These are phyloP conservation scores for Stylonectria norvegica DNA, from an alignment of 2,329 filamentous ascomycete species.

Conservation along the genomic window DNA sequence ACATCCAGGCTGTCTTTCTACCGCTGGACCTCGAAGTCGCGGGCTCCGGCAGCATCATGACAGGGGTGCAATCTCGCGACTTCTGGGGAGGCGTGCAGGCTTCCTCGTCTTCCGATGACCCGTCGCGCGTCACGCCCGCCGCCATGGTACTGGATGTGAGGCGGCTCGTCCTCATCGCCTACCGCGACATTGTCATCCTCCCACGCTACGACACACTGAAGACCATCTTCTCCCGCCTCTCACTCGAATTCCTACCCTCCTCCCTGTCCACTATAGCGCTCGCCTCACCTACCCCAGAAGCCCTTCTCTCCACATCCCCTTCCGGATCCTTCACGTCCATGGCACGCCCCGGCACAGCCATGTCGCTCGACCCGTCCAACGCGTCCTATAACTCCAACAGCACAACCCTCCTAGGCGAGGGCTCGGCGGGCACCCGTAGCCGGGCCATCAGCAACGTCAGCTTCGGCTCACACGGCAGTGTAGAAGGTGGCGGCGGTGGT, in stretches of 20 bases:
- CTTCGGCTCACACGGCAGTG: constrained; percentile 53
- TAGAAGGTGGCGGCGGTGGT: too few species aligned
- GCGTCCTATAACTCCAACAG: constrained; percentile 76
- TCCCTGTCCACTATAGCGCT: constrained; percentile 50
- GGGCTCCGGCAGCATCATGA: constrained; percentile 77
- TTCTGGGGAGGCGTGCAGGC: constrained; percentile 77
- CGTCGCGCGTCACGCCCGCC: constrained; percentile 45
- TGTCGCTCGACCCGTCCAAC: constrained; percentile 69
- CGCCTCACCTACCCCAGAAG: constrained; percentile 51
- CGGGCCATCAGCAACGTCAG: constrained; percentile 85
- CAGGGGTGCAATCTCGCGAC: constrained; percentile 72
- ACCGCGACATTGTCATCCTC: constrained; percentile 83
- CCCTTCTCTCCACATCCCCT: constrained; percentile 47
- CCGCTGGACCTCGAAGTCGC: constrained; percentile 92
- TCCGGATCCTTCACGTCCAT: constrained; percentile 45
- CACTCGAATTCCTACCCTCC: constrained; percentile 69
- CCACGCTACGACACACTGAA: constrained; percentile 86
- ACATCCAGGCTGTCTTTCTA: constrained; percentile 91
- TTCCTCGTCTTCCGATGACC: constrained; percentile 31
- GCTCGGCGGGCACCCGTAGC: constrained; percentile 58
- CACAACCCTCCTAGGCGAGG: constrained; percentile 73
- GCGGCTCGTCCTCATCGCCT: constrained; percentile 82
- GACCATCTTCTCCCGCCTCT: constrained; percentile 83
- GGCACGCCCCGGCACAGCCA: constrained; percentile 67
- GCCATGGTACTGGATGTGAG: constrained; percentile 71